Conservation (phyloP, 345 rosid genomes). For the Eucalyptus curtisii region DNA sequence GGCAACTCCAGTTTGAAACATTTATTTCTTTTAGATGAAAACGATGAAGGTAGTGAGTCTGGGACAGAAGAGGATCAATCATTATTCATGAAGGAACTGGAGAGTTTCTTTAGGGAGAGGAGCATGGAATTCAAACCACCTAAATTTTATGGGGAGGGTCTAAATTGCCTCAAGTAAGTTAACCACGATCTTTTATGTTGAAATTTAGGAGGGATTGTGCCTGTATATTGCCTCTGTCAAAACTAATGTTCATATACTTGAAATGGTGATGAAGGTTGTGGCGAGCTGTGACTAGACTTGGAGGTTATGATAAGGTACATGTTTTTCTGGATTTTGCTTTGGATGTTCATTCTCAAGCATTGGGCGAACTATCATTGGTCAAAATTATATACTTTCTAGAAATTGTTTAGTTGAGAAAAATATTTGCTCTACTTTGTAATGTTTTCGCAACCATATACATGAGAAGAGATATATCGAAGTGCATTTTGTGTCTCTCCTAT, state of each 20-base stretch:
- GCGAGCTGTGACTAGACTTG: conserved; percentile 58
- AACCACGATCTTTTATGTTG: background rate
- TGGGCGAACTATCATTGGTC: background rate
- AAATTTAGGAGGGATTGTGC: background rate
- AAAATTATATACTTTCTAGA: background rate
- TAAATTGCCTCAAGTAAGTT: conserved; percentile 65
- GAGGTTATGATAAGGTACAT: conserved; percentile 66
- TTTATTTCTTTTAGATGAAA: conserved; percentile 33
- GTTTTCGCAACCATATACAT: background rate
- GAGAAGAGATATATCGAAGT: background rate
- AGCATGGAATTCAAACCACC: conserved; percentile 64
- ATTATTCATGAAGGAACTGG: conserved; percentile 46
- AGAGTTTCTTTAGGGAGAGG: conserved; percentile 41
- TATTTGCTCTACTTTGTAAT: background rate
- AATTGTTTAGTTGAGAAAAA: background rate
- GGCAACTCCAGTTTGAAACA: conserved; percentile 21
- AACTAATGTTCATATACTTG: background rate
- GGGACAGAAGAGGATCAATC: conserved; percentile 62
- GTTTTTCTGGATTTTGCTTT: background rate
- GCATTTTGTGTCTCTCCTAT: background rate
- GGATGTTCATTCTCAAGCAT: background rate
- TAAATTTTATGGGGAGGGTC: conserved; percentile 56
- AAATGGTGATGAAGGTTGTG: conserved; percentile 34
- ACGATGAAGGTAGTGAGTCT: conserved; percentile 41
- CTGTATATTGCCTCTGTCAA: background rate